phyloP scores from a whole-genome alignment of 2,329 filamentous ascomycete species.

The Fusarium anguioides region DNA sequence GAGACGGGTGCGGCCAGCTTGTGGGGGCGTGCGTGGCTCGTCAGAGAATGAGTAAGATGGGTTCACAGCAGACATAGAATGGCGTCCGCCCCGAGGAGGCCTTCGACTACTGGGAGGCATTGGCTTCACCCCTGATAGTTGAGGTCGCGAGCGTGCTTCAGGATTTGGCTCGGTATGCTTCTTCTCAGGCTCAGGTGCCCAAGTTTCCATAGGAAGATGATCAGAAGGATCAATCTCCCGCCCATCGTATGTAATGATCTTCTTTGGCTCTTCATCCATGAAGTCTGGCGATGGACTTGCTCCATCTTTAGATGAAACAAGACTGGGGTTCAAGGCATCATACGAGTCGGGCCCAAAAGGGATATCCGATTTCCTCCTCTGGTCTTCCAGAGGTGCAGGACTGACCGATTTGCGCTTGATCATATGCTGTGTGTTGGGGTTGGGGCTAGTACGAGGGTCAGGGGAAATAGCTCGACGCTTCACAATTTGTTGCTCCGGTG shows the following conservation, averaged over 20 bases:
- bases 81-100: constrained; percentile 62
- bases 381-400: constrained; percentile 67
- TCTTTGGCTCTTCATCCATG: constrained; percentile 65
- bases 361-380: constrained; percentile 67
- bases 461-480: constrained; percentile 52
- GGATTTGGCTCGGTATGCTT: constrained; percentile 47
- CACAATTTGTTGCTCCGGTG: constrained; percentile 42
- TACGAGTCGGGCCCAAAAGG: constrained; percentile 83
- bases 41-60: constrained; percentile 48
- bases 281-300: constrained; percentile 52
- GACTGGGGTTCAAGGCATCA: constrained; percentile 74
- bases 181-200: constrained; percentile 80
- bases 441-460: constrained; percentile 53
- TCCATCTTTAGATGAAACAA: constrained; percentile 50
- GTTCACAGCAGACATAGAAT: constrained; percentile 57
- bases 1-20: constrained; percentile 66
- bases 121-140: constrained; percentile 64
- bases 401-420: constrained; percentile 80
- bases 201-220: constrained; percentile 79
- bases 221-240: constrained; percentile 83
- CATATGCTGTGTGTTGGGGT: constrained; percentile 60
- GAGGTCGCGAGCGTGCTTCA: constrained; percentile 55
- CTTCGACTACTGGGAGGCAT: constrained; percentile 63
- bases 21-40: constrained; percentile 49
- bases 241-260: constrained; percentile 81